These are phyloP conservation scores for Gossypium herbaceum DNA, from an alignment of 345 rosid genomes.

Conservation along the genomic window DNA sequence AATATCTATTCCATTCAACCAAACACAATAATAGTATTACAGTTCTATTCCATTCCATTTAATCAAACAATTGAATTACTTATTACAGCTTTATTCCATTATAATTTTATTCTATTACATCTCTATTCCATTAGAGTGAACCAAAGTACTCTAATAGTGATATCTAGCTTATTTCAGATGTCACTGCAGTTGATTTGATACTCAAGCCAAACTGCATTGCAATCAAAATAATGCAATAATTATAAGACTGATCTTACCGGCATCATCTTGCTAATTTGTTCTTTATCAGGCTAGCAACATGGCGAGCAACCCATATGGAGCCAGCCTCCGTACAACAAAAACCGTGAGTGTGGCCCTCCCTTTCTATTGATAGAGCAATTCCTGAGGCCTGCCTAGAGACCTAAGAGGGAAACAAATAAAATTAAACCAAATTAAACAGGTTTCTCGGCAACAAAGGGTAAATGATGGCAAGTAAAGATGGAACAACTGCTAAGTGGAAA, in stretches of 20 bases:
- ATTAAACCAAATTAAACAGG: neutral
- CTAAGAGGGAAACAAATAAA: conserved; percentile 26
- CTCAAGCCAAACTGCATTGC: no score
- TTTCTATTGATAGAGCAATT: conserved; percentile 55
- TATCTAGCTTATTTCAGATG: neutral
- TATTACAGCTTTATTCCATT: no score
- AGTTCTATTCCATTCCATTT: no score
- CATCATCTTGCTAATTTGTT: conserved; percentile 22
- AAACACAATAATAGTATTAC: no score
- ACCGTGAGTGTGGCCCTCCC: conserved; percentile 71
- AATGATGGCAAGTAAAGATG: neutral
- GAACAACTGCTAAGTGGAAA: no score
- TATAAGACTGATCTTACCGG: neutral
- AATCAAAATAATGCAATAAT: neutral
- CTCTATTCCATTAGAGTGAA: no score
- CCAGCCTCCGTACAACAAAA: conserved; percentile 81
- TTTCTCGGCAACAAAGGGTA: neutral
- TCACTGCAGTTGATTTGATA: neutral
- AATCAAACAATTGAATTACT: no score
- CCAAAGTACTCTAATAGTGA: neutral
- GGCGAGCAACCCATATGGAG: conserved; percentile 41
- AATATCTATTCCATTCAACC: no score
- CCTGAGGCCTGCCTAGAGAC: conserved; percentile 54
- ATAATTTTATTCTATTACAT: no score
- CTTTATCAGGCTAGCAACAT: conserved; percentile 54